phyloP scores from a whole-genome alignment of 2,329 filamentous ascomycete genomes.

The Colletotrichum musae region DNA sequence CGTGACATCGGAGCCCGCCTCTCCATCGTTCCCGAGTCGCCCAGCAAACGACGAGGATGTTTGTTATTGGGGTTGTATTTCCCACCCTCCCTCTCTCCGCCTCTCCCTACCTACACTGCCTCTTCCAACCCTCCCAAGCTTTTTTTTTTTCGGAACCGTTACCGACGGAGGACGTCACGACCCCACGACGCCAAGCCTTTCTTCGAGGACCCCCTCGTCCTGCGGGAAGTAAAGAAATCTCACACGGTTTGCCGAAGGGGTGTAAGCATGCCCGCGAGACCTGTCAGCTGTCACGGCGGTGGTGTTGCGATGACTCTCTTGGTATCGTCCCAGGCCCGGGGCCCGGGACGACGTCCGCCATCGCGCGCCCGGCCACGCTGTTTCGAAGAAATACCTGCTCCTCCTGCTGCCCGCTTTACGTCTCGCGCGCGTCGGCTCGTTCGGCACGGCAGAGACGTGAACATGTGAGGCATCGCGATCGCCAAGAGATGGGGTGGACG shows the following conservation, averaged over 20 bases:
- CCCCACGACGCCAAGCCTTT: background rate
- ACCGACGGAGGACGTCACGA: slow-evolving; percentile 5
- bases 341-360: background rate
- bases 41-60: no score
- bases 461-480: slow-evolving; percentile 3
- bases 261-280: background rate
- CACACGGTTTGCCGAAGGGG: no score
- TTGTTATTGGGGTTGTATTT: background rate
- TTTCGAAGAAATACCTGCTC: no score
- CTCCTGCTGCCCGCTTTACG: background rate
- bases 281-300: background rate
- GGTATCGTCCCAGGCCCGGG: background rate
- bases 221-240: no score
- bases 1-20: background rate
- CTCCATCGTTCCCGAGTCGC: background rate
- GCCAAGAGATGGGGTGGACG: background rate
- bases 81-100: background rate
- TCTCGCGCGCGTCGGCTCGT: background rate
- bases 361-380: background rate
- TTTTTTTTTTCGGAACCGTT: background rate
- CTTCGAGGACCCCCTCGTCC: no score
- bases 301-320: slow-evolving; percentile 9
- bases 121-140: background rate
- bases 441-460: background rate
- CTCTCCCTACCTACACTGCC: no score